Conservation (phyloP, 345 rosid species). For the Salix exigua region DNA sequence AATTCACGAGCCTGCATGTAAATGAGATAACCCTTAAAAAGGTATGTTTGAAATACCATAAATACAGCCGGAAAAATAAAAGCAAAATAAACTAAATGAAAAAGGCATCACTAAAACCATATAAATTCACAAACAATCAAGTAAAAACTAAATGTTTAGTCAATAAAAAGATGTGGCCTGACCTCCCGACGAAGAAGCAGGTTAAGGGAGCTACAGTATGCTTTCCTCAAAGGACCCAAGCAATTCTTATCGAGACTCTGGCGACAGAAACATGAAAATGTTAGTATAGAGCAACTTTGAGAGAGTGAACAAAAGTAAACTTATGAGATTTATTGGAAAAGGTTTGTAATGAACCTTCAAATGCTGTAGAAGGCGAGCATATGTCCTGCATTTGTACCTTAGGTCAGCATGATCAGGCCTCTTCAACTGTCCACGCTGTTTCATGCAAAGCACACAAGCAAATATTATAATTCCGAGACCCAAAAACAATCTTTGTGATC, state of each 20-base stretch:
- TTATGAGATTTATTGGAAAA: conserved; percentile 2
- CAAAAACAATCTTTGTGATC: conserved; percentile 6
- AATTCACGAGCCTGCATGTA: conserved; percentile 91
- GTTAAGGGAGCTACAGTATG: conserved; percentile 94
- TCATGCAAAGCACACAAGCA: conserved; percentile 18
- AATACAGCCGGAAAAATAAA: not conserved
- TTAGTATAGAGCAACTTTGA: conserved; percentile 14
- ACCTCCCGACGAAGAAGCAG: conserved; percentile 99
- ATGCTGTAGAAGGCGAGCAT: conserved; percentile 98
- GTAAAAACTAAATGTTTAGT: not conserved
- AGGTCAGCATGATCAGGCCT: conserved; percentile 99
- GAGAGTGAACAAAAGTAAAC: conserved; percentile 3
- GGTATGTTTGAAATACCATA: not conserved
- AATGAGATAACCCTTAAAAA: conserved; percentile 11
- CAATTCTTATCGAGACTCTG: conserved; percentile 94
- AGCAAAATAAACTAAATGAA: not conserved
- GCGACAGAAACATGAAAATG: conserved; percentile 13
- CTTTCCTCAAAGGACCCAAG: conserved; percentile 86
- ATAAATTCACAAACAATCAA: not conserved
- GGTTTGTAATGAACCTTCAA: conserved; percentile 55
- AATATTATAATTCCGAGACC: conserved; percentile 13
- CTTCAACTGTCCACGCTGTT: conserved; percentile 95
- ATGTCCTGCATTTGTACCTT: conserved; percentile 97
- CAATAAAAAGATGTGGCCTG: conserved; percentile 24
- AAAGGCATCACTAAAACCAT: not conserved